Conservation (phyloP, 2,329 filamentous ascomycete genomes). For the Fusarium pininemorale region DNA sequence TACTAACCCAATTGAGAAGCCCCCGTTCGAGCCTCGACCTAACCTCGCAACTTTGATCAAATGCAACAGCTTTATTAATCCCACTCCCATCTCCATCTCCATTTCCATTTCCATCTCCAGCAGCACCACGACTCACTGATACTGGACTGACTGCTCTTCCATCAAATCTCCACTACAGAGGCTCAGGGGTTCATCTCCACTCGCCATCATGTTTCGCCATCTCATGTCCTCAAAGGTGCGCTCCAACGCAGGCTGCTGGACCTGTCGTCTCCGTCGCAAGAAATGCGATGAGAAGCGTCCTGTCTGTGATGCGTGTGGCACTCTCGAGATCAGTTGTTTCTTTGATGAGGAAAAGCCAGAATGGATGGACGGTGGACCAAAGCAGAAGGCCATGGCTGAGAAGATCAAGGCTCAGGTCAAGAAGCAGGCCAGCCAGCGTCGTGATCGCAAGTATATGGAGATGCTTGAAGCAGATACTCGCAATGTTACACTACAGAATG, state of each 20-base stretch:
- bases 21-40: conserved; percentile 2
- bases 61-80: background rate
- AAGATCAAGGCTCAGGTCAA: conserved; percentile 67
- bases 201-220: conserved; percentile 41
- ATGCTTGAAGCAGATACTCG: conserved; percentile 50
- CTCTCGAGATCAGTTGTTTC: conserved; percentile 66
- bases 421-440: conserved; percentile 59
- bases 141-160: background rate
- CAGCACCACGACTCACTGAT: background rate
- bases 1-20: conserved; percentile 22
- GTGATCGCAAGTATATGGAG: conserved; percentile 60
- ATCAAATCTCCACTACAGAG: background rate
- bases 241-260: conserved; percentile 65
- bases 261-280: conserved; percentile 68
- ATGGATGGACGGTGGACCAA: conserved; percentile 65
- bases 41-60: conserved; percentile 5
- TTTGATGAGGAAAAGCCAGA: conserved; percentile 62
- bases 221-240: conserved; percentile 47
- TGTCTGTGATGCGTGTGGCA: conserved; percentile 59
- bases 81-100: background rate
- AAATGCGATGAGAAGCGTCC: conserved; percentile 67
- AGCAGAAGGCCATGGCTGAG: conserved; percentile 61
- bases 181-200: background rate
- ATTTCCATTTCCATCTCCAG: background rate
- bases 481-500: conserved; percentile 34